These are phyloP conservation scores for Takakia lepidozioides DNA, from an alignment of 225 moss, liverwort and hornwort species.

Conservation along the genomic window DNA sequence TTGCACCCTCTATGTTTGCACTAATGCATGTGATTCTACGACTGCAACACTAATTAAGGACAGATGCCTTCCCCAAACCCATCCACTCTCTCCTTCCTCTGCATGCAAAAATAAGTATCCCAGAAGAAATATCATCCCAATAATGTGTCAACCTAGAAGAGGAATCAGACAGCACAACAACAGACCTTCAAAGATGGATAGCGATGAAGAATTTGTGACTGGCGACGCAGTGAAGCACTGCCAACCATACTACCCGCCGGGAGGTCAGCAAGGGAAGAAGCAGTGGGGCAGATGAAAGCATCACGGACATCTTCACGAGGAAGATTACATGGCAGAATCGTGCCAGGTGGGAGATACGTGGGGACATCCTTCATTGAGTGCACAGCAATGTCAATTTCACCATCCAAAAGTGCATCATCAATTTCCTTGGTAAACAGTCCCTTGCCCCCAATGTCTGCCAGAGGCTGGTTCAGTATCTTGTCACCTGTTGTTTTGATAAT, in stretches of 20 bases:
- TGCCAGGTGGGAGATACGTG: constrained; percentile 48
- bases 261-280: constrained; percentile 65
- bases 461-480: constrained; percentile 87
- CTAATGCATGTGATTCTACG: no score
- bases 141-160: no score
- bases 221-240: constrained; percentile 83
- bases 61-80: no score
- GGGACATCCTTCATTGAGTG: constrained; percentile 91
- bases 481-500: constrained; percentile 94
- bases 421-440: constrained; percentile 95
- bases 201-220: constrained; percentile 79
- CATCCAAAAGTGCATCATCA: constrained; percentile 77
- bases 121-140: not conserved
- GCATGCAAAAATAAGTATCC: not conserved
- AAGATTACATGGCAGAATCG: constrained; percentile 56
- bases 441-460: constrained; percentile 95
- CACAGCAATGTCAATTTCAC: constrained; percentile 78
- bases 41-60: no score
- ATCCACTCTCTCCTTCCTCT: no score
- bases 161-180: not conserved
- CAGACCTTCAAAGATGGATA: constrained; percentile 63
- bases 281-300: constrained; percentile 77
- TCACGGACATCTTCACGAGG: constrained; percentile 85
- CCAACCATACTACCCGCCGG: constrained; percentile 92
- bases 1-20: no score